These are phyloP conservation scores for Paramecium caudatum DNA, from an alignment of 73 alveolate genomes.

Conservation along the genomic window DNA sequence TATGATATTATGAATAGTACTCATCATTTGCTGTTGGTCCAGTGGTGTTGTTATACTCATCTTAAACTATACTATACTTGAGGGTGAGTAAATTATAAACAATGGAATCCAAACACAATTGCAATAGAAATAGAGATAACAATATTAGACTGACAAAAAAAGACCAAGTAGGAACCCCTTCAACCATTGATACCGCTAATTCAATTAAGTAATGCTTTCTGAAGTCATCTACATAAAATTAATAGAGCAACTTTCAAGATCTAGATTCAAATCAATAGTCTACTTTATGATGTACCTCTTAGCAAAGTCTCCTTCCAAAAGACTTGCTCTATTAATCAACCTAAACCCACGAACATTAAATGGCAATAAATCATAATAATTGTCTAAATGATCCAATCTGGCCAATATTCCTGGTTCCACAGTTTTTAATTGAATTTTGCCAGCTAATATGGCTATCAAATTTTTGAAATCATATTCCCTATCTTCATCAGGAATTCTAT, in stretches of 20 bases:
- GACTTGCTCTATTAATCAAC: constrained; percentile 49
- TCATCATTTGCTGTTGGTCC: constrained; percentile 68
- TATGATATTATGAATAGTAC: constrained; percentile 14
- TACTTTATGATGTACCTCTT: constrained; percentile 52
- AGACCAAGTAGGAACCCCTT: constrained; percentile 64
- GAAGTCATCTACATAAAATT: constrained; percentile 23
- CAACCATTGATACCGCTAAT: constrained; percentile 23
- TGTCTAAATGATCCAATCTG: constrained; percentile 53
- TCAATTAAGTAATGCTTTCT: constrained; percentile 56
- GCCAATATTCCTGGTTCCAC: constrained; percentile 21
- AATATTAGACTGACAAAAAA: constrained; percentile 43
- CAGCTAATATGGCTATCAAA: constrained; percentile 50
- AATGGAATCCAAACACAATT: background rate
- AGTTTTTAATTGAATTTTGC: constrained; percentile 22
- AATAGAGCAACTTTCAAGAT: constrained; percentile 16
- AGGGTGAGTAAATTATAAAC: constrained; percentile 20
- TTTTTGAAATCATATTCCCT: constrained; percentile 61
- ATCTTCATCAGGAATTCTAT: constrained; percentile 55
- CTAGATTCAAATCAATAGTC: constrained; percentile 57
- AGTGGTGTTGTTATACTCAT: constrained; percentile 37
- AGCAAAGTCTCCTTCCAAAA: constrained; percentile 45
- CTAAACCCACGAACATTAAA: constrained; percentile 52
- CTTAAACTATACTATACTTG: background rate
- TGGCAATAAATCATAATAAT: constrained; percentile 62
- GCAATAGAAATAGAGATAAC: constrained; percentile 17